Evolutionary conservation across 768 basidiomycete species (phyloP).

Genomic region (Amanita brunnescens): DNA sequence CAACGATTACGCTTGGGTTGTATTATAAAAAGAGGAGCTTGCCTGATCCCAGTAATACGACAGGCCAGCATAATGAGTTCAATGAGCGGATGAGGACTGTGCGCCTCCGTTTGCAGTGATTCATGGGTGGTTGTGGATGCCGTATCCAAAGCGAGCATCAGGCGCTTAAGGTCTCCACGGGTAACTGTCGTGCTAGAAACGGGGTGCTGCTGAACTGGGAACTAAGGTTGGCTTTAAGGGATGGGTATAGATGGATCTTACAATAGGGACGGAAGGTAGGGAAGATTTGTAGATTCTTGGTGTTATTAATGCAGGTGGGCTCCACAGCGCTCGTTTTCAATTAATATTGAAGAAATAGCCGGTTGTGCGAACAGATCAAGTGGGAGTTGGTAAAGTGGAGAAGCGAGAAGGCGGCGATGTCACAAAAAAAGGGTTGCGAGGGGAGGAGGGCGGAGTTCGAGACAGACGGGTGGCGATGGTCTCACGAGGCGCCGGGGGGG

Average conservation of each 20-base stretch:
- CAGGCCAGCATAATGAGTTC: constrained; percentile 51
- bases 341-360: too few relatives aligned
- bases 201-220: constrained; percentile 39
- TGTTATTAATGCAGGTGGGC: too few relatives aligned
- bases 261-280: constrained; percentile 28
- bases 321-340: too few relatives aligned
- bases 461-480: too few relatives aligned
- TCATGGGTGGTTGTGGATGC: constrained; percentile 38
- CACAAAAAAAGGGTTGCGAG: too few relatives aligned
- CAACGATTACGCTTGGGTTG: too few relatives aligned
- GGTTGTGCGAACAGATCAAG: too few relatives aligned
- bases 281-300: constrained; percentile 41
- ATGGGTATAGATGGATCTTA: constrained; percentile 40
- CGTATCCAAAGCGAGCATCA: constrained; percentile 52
- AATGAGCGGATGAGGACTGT: constrained; percentile 59
- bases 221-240: constrained; percentile 31
- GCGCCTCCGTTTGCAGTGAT: constrained; percentile 34
- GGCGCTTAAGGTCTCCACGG: constrained; percentile 41
- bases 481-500: too few relatives aligned
- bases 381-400: too few relatives aligned
- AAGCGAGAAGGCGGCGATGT: too few relatives aligned
- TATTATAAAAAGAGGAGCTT: constrained; percentile 6
- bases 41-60: constrained; percentile 41
- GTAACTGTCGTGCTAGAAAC: constrained; percentile 46
- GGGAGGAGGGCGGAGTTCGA: too few relatives aligned